Base-by-base conservation (phyloP, 805 yeast species). In the Lipomyces sp. region DNA sequence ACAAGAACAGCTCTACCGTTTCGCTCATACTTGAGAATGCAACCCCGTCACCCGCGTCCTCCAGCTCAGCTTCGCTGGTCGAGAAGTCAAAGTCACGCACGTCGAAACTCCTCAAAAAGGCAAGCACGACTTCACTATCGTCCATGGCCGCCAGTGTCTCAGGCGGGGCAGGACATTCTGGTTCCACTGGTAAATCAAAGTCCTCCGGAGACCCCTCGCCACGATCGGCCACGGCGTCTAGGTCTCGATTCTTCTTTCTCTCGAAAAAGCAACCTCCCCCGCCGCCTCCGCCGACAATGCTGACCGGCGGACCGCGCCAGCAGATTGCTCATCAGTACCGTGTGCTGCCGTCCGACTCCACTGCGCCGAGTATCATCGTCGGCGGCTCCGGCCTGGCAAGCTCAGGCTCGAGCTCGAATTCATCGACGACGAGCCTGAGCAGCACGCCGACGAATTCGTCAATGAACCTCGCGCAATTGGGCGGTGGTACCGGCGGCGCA, bases 271-370 rank as follows among this genome's bases (percentile, higher is more conserved):
- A 34, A 16, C 16, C 56, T 22, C 14, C 53, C 4, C 22, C 43
- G 6, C 29, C 35, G 11, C 33, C 35, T 11, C 38, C 50, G 7
- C 40, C 37, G n/a, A 49, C 49, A 14, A 23, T 44, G n/a, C 53
- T 52, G 26, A 52, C 56, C 14, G 56, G 56, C 21, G 56, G 56
- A n/a, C 34, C 42, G 10, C 41, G 49, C 6, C 49, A 43, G 35
- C 43, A 23, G 16, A n/a, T 18, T 21, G 23, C 45, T 11, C 53
- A 45, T 34, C 22, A 22, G 4, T 45, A 45, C 43, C 47, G 43
- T 44, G 46, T 47, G 4, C 51, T 36, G 10, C 55, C 38, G 8
- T 18, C 36, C 2, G 28, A 40, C 16, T 8, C 24, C 11, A 13
- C 29, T 3, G n/a, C 33, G 32, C 32, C 5, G 41, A 22, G 28